Evolutionary conservation across 331 rosid species (phyloP).

Genomic region (Erythrophleum ivorense): DNA sequence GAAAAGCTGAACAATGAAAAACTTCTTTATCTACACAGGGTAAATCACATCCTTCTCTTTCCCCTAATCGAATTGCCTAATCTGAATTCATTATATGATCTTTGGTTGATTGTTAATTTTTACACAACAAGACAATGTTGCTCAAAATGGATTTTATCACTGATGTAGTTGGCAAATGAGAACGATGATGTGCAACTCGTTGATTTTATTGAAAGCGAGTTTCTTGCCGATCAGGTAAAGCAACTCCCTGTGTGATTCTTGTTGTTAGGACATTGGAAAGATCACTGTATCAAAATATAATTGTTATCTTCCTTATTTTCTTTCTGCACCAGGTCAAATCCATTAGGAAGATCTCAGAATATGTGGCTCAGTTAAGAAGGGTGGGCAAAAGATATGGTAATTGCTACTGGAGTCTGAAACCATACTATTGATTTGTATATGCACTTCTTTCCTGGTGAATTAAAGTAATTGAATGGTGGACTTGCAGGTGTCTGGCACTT

Average conservation of each 20-base stretch:
- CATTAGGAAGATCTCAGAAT: background rate
- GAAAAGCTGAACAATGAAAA: background rate
- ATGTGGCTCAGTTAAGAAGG: slow-evolving; percentile 6
- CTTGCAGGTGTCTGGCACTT: background rate
- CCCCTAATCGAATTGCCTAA: background rate
- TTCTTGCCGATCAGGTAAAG: slow-evolving; percentile 1
- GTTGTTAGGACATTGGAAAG: background rate
- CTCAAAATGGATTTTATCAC: background rate
- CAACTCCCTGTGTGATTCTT: background rate
- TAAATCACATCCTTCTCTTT: background rate
- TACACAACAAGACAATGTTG: background rate
- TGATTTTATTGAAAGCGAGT: slow-evolving; percentile 7
- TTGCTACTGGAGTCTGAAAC: background rate
- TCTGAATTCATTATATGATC: background rate
- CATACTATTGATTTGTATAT: background rate
- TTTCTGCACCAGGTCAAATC: background rate
- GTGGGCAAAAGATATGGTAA: background rate
- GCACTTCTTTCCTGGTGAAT: background rate
- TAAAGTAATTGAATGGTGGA: background rate
- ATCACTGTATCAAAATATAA: background rate
- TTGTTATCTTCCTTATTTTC: background rate
- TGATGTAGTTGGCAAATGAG: background rate
- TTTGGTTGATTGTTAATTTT: background rate
- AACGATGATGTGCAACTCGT: background rate
- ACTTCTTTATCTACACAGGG: background rate